Conservation (phyloP, 2,329 filamentous ascomycete species). For the Phaeoacremonium minimum region DNA sequence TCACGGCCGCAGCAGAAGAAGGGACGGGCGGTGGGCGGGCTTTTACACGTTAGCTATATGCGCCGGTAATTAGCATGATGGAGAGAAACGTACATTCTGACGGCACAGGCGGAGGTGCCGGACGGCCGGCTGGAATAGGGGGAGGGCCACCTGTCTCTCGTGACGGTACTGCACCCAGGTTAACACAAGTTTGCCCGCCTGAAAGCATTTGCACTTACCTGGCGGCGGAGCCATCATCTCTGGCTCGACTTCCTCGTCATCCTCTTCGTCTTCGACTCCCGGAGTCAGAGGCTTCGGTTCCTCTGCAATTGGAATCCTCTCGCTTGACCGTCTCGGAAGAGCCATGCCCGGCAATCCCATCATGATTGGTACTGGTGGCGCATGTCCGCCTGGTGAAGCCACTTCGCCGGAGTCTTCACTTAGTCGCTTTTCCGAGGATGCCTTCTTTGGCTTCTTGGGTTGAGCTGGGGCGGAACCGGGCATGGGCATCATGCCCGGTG, state of each 20-base stretch:
- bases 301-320: constrained; percentile 40
- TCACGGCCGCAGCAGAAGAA: constrained; percentile 44
- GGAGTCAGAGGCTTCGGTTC: constrained; percentile 23
- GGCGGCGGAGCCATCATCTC: constrained; percentile 21
- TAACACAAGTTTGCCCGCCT: too few species aligned
- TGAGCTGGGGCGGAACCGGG: constrained; percentile 37
- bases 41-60: constrained; percentile 28
- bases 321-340: constrained; percentile 43
- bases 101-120: constrained; percentile 54
- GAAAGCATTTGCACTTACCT: too few species aligned
- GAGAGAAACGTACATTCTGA: constrained; percentile 50
- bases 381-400: constrained; percentile 35
- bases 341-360: constrained; percentile 72
- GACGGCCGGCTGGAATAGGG: constrained; percentile 45
- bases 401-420: constrained; percentile 41
- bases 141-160: constrained; percentile 27
- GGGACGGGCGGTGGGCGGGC: constrained; percentile 58
- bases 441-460: constrained; percentile 53
- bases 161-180: constrained; percentile 20
- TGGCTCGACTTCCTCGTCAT: constrained; percentile 28
- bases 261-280: constrained; percentile 15
- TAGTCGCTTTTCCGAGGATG: constrained; percentile 31
- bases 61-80: constrained; percentile 1
- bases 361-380: constrained; percentile 53
- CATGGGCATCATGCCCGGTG: constrained; percentile 63